These are phyloP conservation scores for Chaetothyriales sp. DNA, from an alignment of 2,329 filamentous ascomycete species.

Conservation along the genomic window DNA sequence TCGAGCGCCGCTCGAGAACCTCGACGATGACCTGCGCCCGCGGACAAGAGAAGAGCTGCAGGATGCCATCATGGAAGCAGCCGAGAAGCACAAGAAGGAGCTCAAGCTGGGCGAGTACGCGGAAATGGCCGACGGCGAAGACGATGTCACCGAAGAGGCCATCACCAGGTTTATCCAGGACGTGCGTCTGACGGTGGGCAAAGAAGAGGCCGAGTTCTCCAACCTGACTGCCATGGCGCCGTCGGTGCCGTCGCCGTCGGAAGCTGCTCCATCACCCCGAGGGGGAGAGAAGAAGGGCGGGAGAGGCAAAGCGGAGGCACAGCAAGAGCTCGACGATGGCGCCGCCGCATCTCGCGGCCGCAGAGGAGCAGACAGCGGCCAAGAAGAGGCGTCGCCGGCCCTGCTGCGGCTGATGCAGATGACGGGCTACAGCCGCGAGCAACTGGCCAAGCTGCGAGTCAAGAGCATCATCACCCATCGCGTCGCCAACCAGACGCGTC, in stretches of 20 bases:
- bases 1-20: slow-evolving; percentile 36
- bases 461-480: slow-evolving; percentile 62
- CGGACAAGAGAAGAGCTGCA: slow-evolving; percentile 49
- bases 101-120: slow-evolving; percentile 37
- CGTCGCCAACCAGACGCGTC: slow-evolving; percentile 85
- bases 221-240: slow-evolving; percentile 38
- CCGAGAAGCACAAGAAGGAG: slow-evolving; percentile 11
- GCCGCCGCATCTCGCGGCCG: background rate
- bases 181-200: slow-evolving; percentile 37
- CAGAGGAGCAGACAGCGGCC: slow-evolving; percentile 7
- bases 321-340: slow-evolving; percentile 9
- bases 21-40: slow-evolving; percentile 45
- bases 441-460: slow-evolving; percentile 42
- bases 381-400: slow-evolving; percentile 11
- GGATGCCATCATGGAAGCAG: slow-evolving; percentile 40
- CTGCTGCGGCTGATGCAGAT: slow-evolving; percentile 42
- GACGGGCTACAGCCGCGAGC: slow-evolving; percentile 38
- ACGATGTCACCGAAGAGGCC: slow-evolving; percentile 10
- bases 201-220: slow-evolving; percentile 36
- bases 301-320: background rate
- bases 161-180: slow-evolving; percentile 20
- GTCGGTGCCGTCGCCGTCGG: slow-evolving; percentile 40
- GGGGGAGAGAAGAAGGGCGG: background rate
- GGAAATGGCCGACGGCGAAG: slow-evolving; percentile 22
- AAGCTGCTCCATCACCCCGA: slow-evolving; percentile 23